Conservation (phyloP, 352 stramenopile genomes). For the Phytopythium boreale region DNA sequence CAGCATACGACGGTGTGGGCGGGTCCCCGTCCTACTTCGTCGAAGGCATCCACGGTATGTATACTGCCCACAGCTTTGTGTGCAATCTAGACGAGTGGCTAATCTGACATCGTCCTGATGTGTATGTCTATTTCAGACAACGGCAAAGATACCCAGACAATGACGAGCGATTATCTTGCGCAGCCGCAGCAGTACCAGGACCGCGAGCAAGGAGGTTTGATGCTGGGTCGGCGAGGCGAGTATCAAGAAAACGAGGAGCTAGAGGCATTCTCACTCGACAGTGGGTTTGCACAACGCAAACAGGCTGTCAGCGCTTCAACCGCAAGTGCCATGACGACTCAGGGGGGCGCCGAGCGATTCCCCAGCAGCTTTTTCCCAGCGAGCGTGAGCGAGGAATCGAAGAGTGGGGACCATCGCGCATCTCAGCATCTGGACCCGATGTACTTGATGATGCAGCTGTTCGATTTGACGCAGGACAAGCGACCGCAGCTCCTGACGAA, state of each 20-base stretch:
- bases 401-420: not conserved
- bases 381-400: not conserved
- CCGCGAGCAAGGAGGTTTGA: not conserved
- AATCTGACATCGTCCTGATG: slow-evolving; percentile 13
- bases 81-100: not conserved
- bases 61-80: not conserved
- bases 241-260: slow-evolving; percentile 14
- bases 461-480: slow-evolving; percentile 54
- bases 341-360: not conserved
- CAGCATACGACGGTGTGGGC: slow-evolving; percentile 77
- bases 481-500: slow-evolving; percentile 61
- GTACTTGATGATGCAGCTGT: slow-evolving; percentile 84
- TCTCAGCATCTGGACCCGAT: slow-evolving; percentile 23
- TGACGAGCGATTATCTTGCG: not conserved
- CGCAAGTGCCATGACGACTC: not conserved
- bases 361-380: slow-evolving; percentile 1
- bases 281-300: slow-evolving; percentile 2
- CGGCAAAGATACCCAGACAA: not conserved
- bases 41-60: slow-evolving; percentile 40
- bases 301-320: not conserved
- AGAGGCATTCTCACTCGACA: slow-evolving; percentile 29
- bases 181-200: not conserved
- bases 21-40: slow-evolving; percentile 80
- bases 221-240: not conserved
- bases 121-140: not conserved